Evolutionary conservation across 1,284 basidiomycete species (phyloP).

Genomic region (Cutaneotrichosporon spelunceum): DNA sequence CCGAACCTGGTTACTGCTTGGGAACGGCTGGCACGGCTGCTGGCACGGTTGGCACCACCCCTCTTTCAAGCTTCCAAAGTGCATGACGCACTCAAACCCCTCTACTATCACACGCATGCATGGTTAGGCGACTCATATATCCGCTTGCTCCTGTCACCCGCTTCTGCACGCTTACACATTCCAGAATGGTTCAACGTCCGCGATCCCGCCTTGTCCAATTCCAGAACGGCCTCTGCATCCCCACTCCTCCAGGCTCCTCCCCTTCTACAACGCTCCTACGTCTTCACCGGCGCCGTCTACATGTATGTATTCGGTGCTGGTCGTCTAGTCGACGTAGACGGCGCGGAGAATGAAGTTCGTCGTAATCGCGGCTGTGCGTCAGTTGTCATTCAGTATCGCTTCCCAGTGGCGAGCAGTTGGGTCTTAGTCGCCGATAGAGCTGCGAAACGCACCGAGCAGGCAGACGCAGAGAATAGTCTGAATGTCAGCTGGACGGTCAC

Average conservation of each 20-base stretch:
- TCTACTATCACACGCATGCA: too few relatives aligned
- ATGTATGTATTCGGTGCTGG: neutral
- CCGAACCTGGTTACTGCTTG: neutral
- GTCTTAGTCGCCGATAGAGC: neutral
- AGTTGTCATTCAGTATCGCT: neutral
- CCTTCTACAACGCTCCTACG: neutral
- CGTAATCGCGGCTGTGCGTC: constrained; percentile 69
- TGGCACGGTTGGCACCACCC: too few relatives aligned
- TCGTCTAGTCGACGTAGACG: constrained; percentile 26
- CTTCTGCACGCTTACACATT: neutral
- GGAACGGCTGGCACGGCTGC: too few relatives aligned
- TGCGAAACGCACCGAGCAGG: constrained; percentile 63
- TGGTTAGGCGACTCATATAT: too few relatives aligned
- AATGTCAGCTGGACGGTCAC: neutral
- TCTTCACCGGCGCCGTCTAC: neutral
- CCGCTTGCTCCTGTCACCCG: neutral
- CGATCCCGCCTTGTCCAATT: neutral
- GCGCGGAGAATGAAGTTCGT: constrained; percentile 77
- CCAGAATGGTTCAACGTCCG: too few relatives aligned
- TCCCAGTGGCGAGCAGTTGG: neutral
- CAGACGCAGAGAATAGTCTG: constrained; percentile 83
- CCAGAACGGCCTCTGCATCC: neutral
- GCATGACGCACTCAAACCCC: too few relatives aligned
- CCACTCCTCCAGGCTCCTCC: neutral
- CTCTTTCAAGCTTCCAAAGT: too few relatives aligned